These are phyloP conservation scores for Russula lepida DNA, from an alignment of 768 basidiomycete genomes.

Conservation along the genomic window DNA sequence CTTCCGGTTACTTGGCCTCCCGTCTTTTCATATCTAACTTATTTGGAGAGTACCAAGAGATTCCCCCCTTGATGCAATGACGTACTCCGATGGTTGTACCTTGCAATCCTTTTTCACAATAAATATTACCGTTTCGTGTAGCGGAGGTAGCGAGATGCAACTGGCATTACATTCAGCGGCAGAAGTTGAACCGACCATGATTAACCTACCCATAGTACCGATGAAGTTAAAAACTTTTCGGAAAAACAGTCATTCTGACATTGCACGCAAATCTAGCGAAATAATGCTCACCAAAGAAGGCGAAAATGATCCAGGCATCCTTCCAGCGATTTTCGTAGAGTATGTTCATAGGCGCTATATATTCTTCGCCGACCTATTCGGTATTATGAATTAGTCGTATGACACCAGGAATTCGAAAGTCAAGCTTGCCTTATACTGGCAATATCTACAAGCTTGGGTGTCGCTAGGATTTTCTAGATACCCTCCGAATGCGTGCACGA, in stretches of 20 bases:
- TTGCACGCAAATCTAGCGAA: not conserved
- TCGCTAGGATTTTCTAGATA: conserved; percentile 63
- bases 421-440: conserved; percentile 47
- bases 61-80: not conserved
- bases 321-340: conserved; percentile 52
- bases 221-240: conserved; percentile 62
- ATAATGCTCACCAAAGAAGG: conserved; percentile 42
- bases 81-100: not conserved
- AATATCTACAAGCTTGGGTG: conserved; percentile 59
- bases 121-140: conserved; percentile 52
- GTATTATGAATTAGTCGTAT: not conserved
- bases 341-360: conserved; percentile 59
- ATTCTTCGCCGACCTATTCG: conserved; percentile 53
- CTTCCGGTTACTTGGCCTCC: not conserved
- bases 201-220: conserved; percentile 40
- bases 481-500: conserved; percentile 54
- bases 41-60: not conserved
- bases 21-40: not conserved
- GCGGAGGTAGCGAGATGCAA: conserved; percentile 62
- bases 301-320: conserved; percentile 57
- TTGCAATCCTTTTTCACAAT: not conserved
- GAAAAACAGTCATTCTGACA: not conserved
- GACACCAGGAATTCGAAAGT: not conserved
- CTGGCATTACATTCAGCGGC: conserved; percentile 17
- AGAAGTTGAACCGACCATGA: not conserved